Base-by-base conservation (phyloP, 164 flowering plant species). In the Santalum album region DNA sequence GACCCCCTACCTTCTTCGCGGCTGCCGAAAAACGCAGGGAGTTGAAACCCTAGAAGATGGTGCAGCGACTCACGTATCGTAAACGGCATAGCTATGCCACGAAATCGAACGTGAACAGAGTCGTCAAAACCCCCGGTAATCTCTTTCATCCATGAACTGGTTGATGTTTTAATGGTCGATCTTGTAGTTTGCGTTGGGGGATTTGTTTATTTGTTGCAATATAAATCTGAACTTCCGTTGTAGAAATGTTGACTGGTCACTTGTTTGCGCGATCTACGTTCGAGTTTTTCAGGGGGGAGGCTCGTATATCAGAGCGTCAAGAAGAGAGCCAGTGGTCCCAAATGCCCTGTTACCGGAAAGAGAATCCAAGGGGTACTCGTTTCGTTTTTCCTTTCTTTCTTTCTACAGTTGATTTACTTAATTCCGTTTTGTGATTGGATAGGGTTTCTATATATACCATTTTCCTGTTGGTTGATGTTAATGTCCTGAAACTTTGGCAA, bases 261-360 rank as follows among this genome's bases (percentile, higher is more conserved):
- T 45, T 20, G 21, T 10, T 20, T 45, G 11, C 14, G 25, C 49
- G 1, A 20, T 7, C 12, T 50, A 16, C 7, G 6, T 14, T 49
- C 49, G 17, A 19, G 23, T 59, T 45, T 36, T 46, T 46, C 50
- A 76, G 80, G 81, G 4, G 81, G 81, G 49, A 73, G 67, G 54
- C 58, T 76, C 53, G 72, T 76, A 45, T 73, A 73, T 22, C 81
- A 76, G 72, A 76, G 52, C 59, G 70, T 75, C 17, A 76, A 76
- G 68, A 71, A 76, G 74, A 73, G 81, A 43, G 78, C 81, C 7
- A 76, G 74, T 24, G 78, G 78, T 1, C 81, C 81, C 22, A 73
- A 76, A 50, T 76, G 80, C 36, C 80, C 80, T 6, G 80, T 76
- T 10, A 76, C 78, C 39, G 80, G 80, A 15, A 76, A 76, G 69